Evolutionary conservation across 306 rosid genomes (phyloP).

Genomic region (Lathyrus aphaca): DNA sequence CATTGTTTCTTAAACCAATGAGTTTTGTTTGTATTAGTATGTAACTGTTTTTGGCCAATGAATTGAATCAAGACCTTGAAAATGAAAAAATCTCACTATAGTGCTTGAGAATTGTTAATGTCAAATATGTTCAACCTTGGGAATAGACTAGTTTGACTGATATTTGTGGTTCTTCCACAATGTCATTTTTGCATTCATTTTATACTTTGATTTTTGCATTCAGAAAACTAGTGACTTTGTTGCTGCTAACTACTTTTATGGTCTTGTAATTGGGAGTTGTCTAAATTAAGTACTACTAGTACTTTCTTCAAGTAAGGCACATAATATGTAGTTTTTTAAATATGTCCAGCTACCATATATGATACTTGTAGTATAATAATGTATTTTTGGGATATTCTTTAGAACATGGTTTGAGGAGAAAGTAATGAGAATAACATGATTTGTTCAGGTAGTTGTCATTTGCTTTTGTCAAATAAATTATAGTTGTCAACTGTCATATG

Average conservation of each 20-base stretch:
- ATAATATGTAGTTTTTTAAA: slow-evolving; percentile 2
- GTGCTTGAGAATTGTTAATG: background rate
- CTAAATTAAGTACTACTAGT: too few relatives aligned
- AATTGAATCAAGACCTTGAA: background rate
- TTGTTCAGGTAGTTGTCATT: background rate
- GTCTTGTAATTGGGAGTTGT: background rate
- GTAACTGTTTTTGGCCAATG: background rate
- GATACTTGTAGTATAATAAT: background rate
- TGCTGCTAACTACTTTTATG: background rate
- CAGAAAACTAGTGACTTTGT: background rate
- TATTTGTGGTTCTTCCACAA: background rate
- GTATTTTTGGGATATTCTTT: too few relatives aligned
- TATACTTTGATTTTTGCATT: background rate
- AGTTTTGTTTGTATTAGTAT: background rate
- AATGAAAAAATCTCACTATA: background rate
- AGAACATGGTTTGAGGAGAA: slow-evolving; percentile 13
- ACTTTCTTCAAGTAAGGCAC: background rate
- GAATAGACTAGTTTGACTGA: background rate
- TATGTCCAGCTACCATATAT: background rate
- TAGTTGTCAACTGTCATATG: slow-evolving; percentile 2
- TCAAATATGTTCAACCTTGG: background rate
- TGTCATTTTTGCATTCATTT: slow-evolving; percentile 2
- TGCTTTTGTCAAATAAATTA: background rate
- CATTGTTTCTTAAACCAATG: background rate
- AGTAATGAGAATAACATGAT: slow-evolving; percentile 1